Conservation (phyloP, 192 early-diverging fungal species). For the Rhizophagus clarus region DNA sequence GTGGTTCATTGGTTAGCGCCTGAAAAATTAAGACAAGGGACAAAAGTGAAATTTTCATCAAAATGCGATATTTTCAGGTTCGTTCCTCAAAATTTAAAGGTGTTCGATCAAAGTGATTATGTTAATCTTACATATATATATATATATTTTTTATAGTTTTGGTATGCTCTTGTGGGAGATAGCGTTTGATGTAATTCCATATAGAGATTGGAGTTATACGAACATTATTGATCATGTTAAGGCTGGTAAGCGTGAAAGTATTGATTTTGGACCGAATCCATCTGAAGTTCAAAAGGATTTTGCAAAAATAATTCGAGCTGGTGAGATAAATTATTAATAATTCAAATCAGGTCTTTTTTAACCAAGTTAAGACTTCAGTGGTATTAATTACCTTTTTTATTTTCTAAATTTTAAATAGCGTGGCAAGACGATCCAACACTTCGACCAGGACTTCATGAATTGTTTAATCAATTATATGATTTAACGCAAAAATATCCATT, state of each 20-base stretch:
- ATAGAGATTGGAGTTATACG: conserved; percentile 17
- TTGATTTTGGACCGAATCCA: background rate
- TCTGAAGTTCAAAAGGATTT: background rate
- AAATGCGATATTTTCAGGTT: conserved; percentile 31
- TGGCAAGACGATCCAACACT: conserved; percentile 14
- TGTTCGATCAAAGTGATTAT: background rate
- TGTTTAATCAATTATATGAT: conserved; percentile 9
- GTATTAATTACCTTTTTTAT: background rate
- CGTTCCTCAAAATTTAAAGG: background rate
- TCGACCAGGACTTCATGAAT: background rate
- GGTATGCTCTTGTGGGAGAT: conserved; percentile 28
- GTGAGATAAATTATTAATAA: background rate
- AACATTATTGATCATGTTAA: conserved; percentile 16
- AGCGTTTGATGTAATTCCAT: conserved; percentile 13
- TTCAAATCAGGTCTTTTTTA: background rate
- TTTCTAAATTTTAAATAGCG: background rate
- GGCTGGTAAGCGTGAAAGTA: conserved; percentile 8
- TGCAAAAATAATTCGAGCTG: conserved; percentile 6
- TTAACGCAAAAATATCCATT: background rate
- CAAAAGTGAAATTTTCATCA: background rate
- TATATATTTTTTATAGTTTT: background rate
- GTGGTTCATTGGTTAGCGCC: conserved; percentile 20
- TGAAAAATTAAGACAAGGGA: conserved; percentile 10
- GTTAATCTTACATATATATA: no score
- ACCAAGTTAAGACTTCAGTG: background rate